These are phyloP conservation scores for Suillus occidentalis DNA, from an alignment of 768 basidiomycete species.

Conservation along the genomic window DNA sequence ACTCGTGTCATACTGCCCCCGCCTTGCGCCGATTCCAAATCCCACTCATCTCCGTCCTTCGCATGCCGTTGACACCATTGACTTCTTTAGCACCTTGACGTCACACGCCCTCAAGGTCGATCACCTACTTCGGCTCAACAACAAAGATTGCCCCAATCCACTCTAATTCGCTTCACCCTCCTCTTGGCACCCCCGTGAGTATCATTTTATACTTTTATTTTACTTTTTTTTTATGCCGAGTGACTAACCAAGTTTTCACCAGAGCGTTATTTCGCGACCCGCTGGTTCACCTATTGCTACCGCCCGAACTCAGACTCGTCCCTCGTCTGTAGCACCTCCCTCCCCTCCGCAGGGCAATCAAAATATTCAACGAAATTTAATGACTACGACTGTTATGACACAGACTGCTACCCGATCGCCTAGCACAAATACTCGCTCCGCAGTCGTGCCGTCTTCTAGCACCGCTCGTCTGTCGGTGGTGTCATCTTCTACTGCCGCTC, in stretches of 20 bases:
- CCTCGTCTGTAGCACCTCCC: neutral
- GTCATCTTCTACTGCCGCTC: neutral
- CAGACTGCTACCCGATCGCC: neutral
- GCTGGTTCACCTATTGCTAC: neutral
- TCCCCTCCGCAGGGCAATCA: neutral
- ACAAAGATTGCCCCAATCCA: neutral
- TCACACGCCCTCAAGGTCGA: constrained; percentile 17
- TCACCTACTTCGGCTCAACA: constrained; percentile 5
- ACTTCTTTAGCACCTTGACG: constrained; percentile 31
- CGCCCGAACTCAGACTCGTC: neutral
- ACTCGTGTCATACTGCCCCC: neutral
- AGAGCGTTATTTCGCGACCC: neutral
- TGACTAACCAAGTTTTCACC: constrained; percentile 14
- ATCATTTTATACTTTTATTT: constrained; percentile 3
- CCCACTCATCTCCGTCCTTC: constrained; percentile 5
- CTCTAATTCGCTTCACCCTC: neutral
- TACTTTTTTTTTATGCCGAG: neutral
- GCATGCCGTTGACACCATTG: constrained; percentile 8
- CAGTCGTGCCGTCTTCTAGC: neutral
- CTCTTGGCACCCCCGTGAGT: constrained; percentile 19
- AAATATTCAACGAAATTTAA: constrained; percentile 13
- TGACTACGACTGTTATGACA: constrained; percentile 2
- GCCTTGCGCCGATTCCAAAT: neutral
- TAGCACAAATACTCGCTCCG: neutral
- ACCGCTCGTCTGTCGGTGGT: neutral